Percentiles rank a stretch among this genome's conserved stretches.
These are phyloP conservation scores for Aegilops bicornis DNA, from an alignment of 176 grass and related monocot genomes.

Conservation along the genomic window DNA sequence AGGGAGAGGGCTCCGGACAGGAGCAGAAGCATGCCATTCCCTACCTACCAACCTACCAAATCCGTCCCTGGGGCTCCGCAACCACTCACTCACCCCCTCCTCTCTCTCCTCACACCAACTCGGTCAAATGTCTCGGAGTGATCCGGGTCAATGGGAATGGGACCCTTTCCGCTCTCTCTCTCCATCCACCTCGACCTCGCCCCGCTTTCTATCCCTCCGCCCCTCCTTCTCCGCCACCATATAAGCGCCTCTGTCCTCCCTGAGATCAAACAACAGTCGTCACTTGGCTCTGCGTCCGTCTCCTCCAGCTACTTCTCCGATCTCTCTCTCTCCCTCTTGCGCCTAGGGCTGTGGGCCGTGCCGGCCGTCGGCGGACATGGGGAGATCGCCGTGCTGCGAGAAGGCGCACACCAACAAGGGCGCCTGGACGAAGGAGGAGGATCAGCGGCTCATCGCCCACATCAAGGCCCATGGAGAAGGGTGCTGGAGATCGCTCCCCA, in stretches of 20 bases:
- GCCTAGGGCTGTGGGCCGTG: background rate
- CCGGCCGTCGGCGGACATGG: slow-evolving; percentile 29
- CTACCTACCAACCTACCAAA: slow-evolving; percentile 55
- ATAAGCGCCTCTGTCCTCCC: background rate
- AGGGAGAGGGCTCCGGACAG: background rate
- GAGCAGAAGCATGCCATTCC: slow-evolving; percentile 24
- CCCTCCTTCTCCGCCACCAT: background rate
- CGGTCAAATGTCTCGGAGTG: slow-evolving; percentile 54
- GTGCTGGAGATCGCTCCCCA: slow-evolving; percentile 86
- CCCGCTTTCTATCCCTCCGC: slow-evolving; percentile 14
- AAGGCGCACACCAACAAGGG: slow-evolving; percentile 97
- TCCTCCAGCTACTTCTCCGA: background rate
- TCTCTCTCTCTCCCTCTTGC: background rate
- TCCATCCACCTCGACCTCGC: slow-evolving; percentile 23
- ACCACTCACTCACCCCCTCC: slow-evolving; percentile 3
- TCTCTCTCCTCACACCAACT: slow-evolving; percentile 35
- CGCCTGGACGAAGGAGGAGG: slow-evolving; percentile 92
- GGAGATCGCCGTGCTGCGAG: slow-evolving; percentile 94
- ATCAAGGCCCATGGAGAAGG: slow-evolving; percentile 87
- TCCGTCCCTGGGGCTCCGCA: slow-evolving; percentile 34
- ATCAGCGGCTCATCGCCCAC: slow-evolving; percentile 72
- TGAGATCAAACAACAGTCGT: background rate
- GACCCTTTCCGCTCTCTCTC: slow-evolving; percentile 14
- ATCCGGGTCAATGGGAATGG: slow-evolving; percentile 30
- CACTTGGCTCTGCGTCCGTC: background rate